Conservation (phyloP, 73 alveolate species). For the Paramecium caudatum region DNA sequence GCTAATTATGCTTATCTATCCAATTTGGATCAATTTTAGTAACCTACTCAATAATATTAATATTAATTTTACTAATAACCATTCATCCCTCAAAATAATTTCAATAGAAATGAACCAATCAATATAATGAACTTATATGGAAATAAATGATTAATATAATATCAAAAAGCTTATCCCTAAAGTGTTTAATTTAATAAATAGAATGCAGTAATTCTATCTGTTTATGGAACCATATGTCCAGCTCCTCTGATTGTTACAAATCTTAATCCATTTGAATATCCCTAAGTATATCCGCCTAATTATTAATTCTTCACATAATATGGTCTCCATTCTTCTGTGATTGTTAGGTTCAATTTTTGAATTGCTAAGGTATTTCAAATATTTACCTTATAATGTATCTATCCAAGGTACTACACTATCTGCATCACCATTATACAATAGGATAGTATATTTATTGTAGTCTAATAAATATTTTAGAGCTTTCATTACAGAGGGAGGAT, state of each 20-base stretch:
- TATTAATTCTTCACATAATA: conserved; percentile 74
- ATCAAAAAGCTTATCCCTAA: background rate
- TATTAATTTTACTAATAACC: background rate
- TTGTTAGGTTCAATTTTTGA: conserved; percentile 64
- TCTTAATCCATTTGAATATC: conserved; percentile 82
- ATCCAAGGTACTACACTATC: conserved; percentile 61
- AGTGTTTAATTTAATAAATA: conserved; percentile 3
- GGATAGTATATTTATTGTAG: background rate
- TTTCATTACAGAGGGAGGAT: background rate
- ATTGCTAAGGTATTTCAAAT: background rate
- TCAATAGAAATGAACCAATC: background rate
- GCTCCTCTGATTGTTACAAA: conserved; percentile 95
- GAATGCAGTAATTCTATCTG: conserved; percentile 13
- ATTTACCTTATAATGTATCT: conserved; percentile 36
- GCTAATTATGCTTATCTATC: conserved; percentile 22
- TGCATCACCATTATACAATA: conserved; percentile 59
- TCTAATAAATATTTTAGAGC: background rate
- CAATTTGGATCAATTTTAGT: background rate
- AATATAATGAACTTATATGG: conserved; percentile 33
- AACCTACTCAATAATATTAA: background rate
- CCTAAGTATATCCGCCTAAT: conserved; percentile 82
- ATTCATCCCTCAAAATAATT: background rate
- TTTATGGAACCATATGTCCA: conserved; percentile 97
- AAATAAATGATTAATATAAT: too few relatives aligned
- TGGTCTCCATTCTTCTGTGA: conserved; percentile 77